Conservation (phyloP, 768 basidiomycete genomes). For the Pulveroboletus sp. region DNA sequence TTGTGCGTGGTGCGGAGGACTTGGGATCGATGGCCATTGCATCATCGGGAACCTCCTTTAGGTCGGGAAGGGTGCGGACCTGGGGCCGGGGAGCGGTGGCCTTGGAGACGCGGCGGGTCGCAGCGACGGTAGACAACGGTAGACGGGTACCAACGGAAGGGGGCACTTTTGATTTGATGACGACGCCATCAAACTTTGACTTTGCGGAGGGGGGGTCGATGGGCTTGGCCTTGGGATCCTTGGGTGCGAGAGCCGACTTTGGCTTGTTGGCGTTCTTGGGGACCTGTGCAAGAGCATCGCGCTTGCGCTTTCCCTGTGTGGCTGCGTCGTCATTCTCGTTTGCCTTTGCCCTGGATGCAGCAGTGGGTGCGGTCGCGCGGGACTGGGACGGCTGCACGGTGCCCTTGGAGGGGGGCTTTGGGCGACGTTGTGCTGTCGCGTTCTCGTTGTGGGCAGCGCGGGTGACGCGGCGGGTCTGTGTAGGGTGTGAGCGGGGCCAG, state of each 20-base stretch:
- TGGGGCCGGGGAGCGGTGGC: conserved; percentile 21
- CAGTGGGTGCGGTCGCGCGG: conserved; percentile 40
- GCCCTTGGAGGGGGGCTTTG: conserved; percentile 49
- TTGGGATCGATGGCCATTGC: conserved; percentile 50
- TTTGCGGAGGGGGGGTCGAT: conserved; percentile 39
- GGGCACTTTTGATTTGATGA: conserved; percentile 47
- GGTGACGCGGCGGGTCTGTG: conserved; percentile 61
- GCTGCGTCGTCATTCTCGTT: conserved; percentile 46
- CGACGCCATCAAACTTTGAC: conserved; percentile 60
- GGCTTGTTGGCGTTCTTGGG: conserved; percentile 46
- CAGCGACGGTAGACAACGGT: conserved; percentile 52
- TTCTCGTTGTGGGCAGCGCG: conserved; percentile 64
- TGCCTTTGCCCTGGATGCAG: conserved; percentile 34
- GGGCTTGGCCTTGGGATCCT: conserved; percentile 54
- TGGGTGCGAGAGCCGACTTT: conserved; percentile 33
- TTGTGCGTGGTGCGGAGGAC: conserved; percentile 15
- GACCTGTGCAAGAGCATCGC: conserved; percentile 72
- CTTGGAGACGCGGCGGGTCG: conserved; percentile 38
- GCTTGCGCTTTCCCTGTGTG: conserved; percentile 64
- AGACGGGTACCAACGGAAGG: conserved; percentile 38
- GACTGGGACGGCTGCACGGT: conserved; percentile 32
- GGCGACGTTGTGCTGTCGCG: conserved; percentile 62
- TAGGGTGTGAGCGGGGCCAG: background rate
- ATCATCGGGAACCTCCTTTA: conserved; percentile 41
- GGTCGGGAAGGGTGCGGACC: conserved; percentile 23